phyloP scores from a whole-genome alignment of 2,329 filamentous ascomycete genomes.

The Exophiala spinifera region DNA sequence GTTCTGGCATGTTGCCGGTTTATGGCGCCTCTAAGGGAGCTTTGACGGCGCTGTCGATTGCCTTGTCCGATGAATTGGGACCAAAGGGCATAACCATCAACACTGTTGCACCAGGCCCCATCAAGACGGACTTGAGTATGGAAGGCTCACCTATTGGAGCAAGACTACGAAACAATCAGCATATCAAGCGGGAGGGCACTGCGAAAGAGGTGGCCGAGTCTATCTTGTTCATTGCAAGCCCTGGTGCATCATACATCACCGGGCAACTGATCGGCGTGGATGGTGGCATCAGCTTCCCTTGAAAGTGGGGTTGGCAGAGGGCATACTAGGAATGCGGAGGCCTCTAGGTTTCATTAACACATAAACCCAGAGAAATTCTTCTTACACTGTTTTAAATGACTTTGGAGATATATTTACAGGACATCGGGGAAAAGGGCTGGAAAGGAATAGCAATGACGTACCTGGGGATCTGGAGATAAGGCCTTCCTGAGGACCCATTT shows the following conservation, averaged over 20 bases:
- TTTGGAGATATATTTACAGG: too few relatives aligned
- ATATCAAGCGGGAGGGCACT: slow-evolving; percentile 47
- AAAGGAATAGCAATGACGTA: too few relatives aligned
- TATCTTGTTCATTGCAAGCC: slow-evolving; percentile 43
- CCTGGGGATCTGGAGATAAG: too few relatives aligned
- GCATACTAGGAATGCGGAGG: too few relatives aligned
- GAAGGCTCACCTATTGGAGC: slow-evolving; percentile 47
- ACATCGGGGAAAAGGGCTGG: too few relatives aligned
- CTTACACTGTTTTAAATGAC: too few relatives aligned
- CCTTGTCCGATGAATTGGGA: slow-evolving; percentile 54
- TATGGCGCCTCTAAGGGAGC: slow-evolving; percentile 58
- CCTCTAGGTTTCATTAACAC: too few relatives aligned
- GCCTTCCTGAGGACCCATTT: too few relatives aligned
- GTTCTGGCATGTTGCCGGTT: slow-evolving; percentile 31
- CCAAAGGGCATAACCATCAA: slow-evolving; percentile 52
- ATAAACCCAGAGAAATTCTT: too few relatives aligned
- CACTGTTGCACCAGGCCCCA: slow-evolving; percentile 53
- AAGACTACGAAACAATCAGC: slow-evolving; percentile 46
- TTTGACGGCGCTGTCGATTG: slow-evolving; percentile 57
- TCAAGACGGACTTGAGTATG: slow-evolving; percentile 55
- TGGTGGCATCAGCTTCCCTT: slow-evolving; percentile 35
- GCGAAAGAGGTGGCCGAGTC: slow-evolving; percentile 51
- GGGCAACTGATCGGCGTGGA: slow-evolving; percentile 50
- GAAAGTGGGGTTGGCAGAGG: background rate
- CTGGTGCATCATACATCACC: slow-evolving; percentile 43